phyloP scores from a whole-genome alignment of 2,329 filamentous ascomycete species.

The Alternaria dauci region DNA sequence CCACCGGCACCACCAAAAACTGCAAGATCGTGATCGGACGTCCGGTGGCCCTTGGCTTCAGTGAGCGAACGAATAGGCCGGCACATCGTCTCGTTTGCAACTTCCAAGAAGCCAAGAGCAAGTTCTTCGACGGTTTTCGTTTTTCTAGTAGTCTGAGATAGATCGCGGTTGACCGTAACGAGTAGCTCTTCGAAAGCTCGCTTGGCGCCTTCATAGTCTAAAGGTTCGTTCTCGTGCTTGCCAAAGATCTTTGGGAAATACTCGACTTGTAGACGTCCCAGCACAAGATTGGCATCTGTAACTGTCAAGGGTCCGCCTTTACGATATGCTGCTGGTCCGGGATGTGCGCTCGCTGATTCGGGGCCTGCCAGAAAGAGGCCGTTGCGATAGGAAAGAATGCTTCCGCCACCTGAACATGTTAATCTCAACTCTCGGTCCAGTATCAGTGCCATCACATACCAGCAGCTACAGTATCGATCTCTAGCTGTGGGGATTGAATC shows the following conservation, averaged over 20 bases:
- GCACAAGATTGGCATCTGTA: slow-evolving; percentile 47
- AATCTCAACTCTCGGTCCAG: slow-evolving; percentile 21
- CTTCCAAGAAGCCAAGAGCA: slow-evolving; percentile 18
- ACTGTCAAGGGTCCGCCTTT: slow-evolving; percentile 49
- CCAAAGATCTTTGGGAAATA: slow-evolving; percentile 49
- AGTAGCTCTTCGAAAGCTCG: slow-evolving; percentile 56
- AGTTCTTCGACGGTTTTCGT: slow-evolving; percentile 31
- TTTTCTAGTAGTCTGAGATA: slow-evolving; percentile 36
- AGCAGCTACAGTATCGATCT: slow-evolving; percentile 52
- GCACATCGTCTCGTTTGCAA: slow-evolving; percentile 43
- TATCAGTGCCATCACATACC: background rate
- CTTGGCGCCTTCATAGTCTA: slow-evolving; percentile 55
- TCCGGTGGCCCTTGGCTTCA: slow-evolving; percentile 37
- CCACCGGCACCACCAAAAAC: slow-evolving; percentile 50
- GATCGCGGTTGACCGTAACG: slow-evolving; percentile 51
- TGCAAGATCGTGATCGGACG: slow-evolving; percentile 34
- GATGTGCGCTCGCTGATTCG: slow-evolving; percentile 48
- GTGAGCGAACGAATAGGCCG: slow-evolving; percentile 40
- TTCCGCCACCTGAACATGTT: slow-evolving; percentile 52
- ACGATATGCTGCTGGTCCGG: slow-evolving; percentile 46
- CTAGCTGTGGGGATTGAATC: slow-evolving; percentile 43
- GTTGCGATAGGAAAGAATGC: slow-evolving; percentile 46
- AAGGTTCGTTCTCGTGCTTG: slow-evolving; percentile 40
- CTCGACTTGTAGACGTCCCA: slow-evolving; percentile 42
- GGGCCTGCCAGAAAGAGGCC: slow-evolving; percentile 35